phyloP scores from a whole-genome alignment of 495 filamentous ascomycete genomes.

The Xylaria palmicola region DNA sequence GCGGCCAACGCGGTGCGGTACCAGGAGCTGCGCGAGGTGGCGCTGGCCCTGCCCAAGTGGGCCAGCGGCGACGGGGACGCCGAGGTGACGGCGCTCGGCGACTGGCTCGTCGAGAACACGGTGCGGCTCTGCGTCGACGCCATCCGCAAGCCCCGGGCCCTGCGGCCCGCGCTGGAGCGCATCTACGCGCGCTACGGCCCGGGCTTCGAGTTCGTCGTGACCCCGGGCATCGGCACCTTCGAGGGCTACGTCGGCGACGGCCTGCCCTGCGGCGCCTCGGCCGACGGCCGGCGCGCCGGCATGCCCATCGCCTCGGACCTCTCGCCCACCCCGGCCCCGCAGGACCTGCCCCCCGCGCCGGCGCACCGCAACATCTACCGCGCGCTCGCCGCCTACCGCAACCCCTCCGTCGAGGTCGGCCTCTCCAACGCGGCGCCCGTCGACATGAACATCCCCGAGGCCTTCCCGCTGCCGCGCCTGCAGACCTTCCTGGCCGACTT shows the following conservation, averaged over 20 bases:
- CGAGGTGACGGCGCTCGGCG: neutral
- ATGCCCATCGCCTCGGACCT: slow-evolving; percentile 28
- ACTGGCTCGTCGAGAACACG: slow-evolving; percentile 4
- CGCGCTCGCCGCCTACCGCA: slow-evolving; percentile 1
- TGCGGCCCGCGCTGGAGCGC: neutral
- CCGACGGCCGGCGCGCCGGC: slow-evolving; percentile 21
- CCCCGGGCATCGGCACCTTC: slow-evolving; percentile 25
- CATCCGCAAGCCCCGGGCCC: neutral
- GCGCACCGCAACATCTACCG: slow-evolving; percentile 8
- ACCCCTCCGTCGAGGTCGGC: slow-evolving; percentile 1
- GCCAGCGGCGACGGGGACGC: slow-evolving; percentile 1
- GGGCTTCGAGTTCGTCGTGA: slow-evolving; percentile 22
- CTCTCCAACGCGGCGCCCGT: slow-evolving; percentile 18
- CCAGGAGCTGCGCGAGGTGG: slow-evolving; percentile 15
- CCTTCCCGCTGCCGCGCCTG: slow-evolving; percentile 9
- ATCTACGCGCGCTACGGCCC: slow-evolving; percentile 5
- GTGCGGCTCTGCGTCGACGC: neutral
- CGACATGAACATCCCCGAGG: slow-evolving; percentile 21
- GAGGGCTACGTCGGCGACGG: slow-evolving; percentile 27
- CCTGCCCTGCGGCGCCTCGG: slow-evolving; percentile 18
- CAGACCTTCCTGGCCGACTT: slow-evolving; percentile 1
- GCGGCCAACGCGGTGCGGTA: slow-evolving; percentile 15
- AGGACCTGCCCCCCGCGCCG: slow-evolving; percentile 5
- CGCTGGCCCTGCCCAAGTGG: slow-evolving; percentile 11
- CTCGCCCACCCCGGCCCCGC: slow-evolving; percentile 17